phyloP scores from a whole-genome alignment of 257 asterid genomes.

The Petunia secreta region DNA sequence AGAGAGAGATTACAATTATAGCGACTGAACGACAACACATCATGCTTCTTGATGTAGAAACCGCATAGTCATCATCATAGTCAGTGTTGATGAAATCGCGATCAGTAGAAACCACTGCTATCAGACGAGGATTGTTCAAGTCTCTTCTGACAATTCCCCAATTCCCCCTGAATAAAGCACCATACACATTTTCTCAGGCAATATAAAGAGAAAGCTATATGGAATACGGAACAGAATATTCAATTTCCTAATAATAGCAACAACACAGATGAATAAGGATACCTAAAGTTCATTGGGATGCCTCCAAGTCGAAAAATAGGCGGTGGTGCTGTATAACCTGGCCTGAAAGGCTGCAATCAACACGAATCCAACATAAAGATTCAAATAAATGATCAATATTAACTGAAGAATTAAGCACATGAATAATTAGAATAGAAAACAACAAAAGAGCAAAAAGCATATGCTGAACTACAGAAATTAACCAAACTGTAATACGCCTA shows the following conservation, averaged over 20 bases:
- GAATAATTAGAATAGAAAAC: no score
- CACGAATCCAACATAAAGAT: not conserved
- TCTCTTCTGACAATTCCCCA: slow-evolving; percentile 92
- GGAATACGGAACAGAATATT: not conserved
- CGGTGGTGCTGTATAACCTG: slow-evolving; percentile 95
- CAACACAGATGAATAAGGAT: slow-evolving; percentile 21
- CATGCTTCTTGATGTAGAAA: slow-evolving; percentile 69
- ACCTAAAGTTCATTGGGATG: slow-evolving; percentile 87
- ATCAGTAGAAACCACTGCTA: slow-evolving; percentile 81
- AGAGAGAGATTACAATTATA: slow-evolving; percentile 58
- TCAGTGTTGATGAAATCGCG: slow-evolving; percentile 53
- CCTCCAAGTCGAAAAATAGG: slow-evolving; percentile 79
- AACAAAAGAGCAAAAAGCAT: not conserved
- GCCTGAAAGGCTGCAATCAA: slow-evolving; percentile 75
- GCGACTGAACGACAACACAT: slow-evolving; percentile 79
- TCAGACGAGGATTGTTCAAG: slow-evolving; percentile 64
- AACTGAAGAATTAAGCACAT: slow-evolving; percentile 10
- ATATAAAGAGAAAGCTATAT: not conserved
- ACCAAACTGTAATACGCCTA: not conserved
- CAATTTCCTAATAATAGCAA: not conserved
- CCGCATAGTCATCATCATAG: slow-evolving; percentile 63
- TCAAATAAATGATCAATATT: not conserved
- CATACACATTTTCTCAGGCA: not conserved
- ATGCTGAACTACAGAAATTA: not conserved
- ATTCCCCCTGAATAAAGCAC: slow-evolving; percentile 66